These are phyloP conservation scores for Arthrinium puccinioides DNA, from an alignment of 2,329 filamentous ascomycete species.

Conservation along the genomic window DNA sequence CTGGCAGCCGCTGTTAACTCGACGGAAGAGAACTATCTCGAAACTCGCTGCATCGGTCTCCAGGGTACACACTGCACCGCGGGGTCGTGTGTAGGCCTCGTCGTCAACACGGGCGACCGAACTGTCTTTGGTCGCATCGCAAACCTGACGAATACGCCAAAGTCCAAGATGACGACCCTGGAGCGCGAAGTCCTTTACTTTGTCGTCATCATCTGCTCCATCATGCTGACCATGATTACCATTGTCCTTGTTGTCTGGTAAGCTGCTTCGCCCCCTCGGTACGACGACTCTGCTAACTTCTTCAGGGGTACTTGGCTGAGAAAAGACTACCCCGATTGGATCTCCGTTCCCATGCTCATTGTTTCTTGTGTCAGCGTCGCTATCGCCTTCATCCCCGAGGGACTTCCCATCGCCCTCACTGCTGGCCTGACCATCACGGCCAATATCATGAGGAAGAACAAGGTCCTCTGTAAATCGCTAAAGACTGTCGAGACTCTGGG, in stretches of 20 bases:
- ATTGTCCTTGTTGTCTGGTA: constrained; percentile 61
- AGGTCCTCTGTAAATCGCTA: constrained; percentile 1
- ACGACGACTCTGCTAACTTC: constrained; percentile 31
- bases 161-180: constrained; percentile 2
- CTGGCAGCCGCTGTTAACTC: background rate
- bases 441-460: constrained; percentile 3
- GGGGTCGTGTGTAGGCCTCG: background rate
- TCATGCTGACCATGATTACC: constrained; percentile 60
- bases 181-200: constrained; percentile 4
- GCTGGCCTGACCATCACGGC: constrained; percentile 2
- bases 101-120: constrained; percentile 3
- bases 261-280: constrained; percentile 32
- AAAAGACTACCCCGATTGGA: constrained; percentile 59
- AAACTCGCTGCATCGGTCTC: constrained; percentile 2
- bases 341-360: constrained; percentile 37
- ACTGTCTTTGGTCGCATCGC: constrained; percentile 3
- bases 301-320: constrained; percentile 62
- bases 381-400: constrained; percentile 2
- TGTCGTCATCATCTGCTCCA: constrained; percentile 31
- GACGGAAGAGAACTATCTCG: constrained; percentile 2
- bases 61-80: constrained; percentile 1
- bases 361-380: constrained; percentile 3
- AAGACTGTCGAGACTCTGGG: constrained; percentile 4
- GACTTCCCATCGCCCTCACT: constrained; percentile 2
- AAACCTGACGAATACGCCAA: constrained; percentile 1